Conservation (phyloP, 176 grass and related monocot species). For the bread wheat (Triticum aestivum) region DNA sequence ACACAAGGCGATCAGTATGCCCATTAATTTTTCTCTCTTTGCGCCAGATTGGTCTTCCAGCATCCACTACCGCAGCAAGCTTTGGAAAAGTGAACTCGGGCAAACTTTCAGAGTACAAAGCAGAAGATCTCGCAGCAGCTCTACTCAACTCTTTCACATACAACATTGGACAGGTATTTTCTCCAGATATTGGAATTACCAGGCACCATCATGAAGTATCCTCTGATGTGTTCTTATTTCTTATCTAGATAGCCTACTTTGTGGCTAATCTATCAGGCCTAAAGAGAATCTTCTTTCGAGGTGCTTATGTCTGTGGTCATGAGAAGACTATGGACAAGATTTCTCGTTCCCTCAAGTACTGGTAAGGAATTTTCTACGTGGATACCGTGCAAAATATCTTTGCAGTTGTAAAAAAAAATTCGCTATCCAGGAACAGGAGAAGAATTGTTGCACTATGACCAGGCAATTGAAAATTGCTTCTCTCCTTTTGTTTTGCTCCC, state of each 20-base stretch:
- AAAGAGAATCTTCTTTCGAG: constrained; percentile 96
- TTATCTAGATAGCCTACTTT: constrained; percentile 90
- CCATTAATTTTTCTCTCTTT: constrained; percentile 34
- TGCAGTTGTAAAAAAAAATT: background rate
- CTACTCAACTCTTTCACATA: constrained; percentile 91
- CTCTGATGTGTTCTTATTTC: constrained; percentile 6
- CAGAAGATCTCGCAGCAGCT: constrained; percentile 91
- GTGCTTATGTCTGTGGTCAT: constrained; percentile 91
- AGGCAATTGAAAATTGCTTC: background rate
- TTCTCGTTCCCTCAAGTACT: constrained; percentile 90
- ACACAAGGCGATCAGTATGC: background rate
- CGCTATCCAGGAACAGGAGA: background rate
- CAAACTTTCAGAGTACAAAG: constrained; percentile 86
- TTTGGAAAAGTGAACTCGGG: constrained; percentile 95
- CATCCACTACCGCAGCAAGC: constrained; percentile 89
- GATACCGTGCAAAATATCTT: background rate
- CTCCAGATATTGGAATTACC: background rate
- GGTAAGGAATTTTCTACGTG: constrained; percentile 45
- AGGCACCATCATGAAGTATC: background rate
- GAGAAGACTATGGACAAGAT: constrained; percentile 98
- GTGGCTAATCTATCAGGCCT: constrained; percentile 93
- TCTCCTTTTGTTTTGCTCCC: constrained; percentile 8
- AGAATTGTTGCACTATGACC: background rate
- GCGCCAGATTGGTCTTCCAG: constrained; percentile 86
- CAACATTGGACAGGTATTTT: constrained; percentile 90